Conservation (phyloP, 2,329 filamentous ascomycete species). For the Pezicula carpinea region DNA sequence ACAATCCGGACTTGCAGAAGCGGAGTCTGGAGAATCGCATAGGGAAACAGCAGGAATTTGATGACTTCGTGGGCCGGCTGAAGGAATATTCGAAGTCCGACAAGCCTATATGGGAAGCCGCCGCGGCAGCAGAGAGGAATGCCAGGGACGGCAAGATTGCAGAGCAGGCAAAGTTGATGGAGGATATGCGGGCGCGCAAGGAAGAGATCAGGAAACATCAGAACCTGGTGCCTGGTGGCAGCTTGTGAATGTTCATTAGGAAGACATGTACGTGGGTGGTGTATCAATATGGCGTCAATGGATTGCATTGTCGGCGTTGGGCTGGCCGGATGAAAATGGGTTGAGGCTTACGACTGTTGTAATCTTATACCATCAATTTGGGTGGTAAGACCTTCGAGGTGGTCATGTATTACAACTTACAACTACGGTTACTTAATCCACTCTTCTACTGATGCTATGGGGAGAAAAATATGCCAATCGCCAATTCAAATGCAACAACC, state of each 20-base stretch:
- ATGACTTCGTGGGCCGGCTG: slow-evolving; percentile 77
- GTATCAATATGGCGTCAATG: not conserved
- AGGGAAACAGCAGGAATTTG: slow-evolving; percentile 77
- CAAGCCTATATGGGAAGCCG: slow-evolving; percentile 63
- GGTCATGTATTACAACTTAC: too few species aligned
- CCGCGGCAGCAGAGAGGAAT: slow-evolving; percentile 35
- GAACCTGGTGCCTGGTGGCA: slow-evolving; percentile 18
- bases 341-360: too few species aligned
- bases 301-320: not conserved
- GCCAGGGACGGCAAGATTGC: slow-evolving; percentile 30
- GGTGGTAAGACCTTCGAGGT: too few species aligned
- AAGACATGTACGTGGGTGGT: not conserved
- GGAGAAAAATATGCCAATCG: too few species aligned
- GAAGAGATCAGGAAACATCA: slow-evolving; percentile 36
- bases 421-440: too few species aligned
- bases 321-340: not conserved
- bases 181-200: slow-evolving; percentile 35
- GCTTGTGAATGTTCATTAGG: slow-evolving; percentile 10
- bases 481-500: too few species aligned
- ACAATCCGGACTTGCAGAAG: slow-evolving; percentile 92
- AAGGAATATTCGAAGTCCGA: slow-evolving; percentile 89
- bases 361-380: too few species aligned
- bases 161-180: slow-evolving; percentile 30
- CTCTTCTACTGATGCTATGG: too few species aligned
- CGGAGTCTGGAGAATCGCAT: slow-evolving; percentile 75